Base-by-base conservation (phyloP, 208 protist species). In the Endotrypanum monterogeii region DNA sequence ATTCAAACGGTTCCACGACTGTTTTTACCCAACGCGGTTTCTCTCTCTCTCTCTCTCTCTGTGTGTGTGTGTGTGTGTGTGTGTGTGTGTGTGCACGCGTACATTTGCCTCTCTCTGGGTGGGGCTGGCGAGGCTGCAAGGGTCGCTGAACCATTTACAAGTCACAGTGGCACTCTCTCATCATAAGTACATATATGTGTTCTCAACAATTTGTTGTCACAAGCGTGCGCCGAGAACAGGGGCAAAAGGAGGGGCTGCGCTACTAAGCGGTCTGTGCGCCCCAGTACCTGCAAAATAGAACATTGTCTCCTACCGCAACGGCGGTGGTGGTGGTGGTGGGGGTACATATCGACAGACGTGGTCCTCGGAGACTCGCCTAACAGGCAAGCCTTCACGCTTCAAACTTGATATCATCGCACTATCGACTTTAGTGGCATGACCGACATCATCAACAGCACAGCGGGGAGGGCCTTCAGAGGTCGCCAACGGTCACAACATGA, bases 401-500 rank as follows among this genome's bases (percentile, higher is more conserved):
- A 30, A 35, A 18, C 35, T 11, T 23, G 7, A 61, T 8, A 14
- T 25, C 3, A 8, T 39, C 3, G 25, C 62, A 4, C 14, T 25
- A 18, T 11, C 44, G n/a, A 25, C 20, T 18, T 50, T 37, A 23
- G 63, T 32, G 66, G 2, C 66, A 70, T 57, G 66, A 16, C 48
- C 3, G 66, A 58, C 25, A 28, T 32, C 8, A 32, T 4, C 46
- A 32, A 1, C 30, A 12, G 11, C 35, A 76, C 18, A 77, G 81
- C 23, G 25, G 77, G 52, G 52, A 81, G 39, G 9, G 71, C 71
- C 51, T 81, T 76, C 66, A 81, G 55, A 37, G 76, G 76, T 2
- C 76, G 76, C n/a, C 76, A 73, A 57, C 76, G 76, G 50, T 48
- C 44, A 9, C 73, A 83, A 30, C 83, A 79, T 3, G 89, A 83